Evolutionary conservation across 352 stramenopile genomes (phyloP).

Genomic region (Pythium angustatum): DNA sequence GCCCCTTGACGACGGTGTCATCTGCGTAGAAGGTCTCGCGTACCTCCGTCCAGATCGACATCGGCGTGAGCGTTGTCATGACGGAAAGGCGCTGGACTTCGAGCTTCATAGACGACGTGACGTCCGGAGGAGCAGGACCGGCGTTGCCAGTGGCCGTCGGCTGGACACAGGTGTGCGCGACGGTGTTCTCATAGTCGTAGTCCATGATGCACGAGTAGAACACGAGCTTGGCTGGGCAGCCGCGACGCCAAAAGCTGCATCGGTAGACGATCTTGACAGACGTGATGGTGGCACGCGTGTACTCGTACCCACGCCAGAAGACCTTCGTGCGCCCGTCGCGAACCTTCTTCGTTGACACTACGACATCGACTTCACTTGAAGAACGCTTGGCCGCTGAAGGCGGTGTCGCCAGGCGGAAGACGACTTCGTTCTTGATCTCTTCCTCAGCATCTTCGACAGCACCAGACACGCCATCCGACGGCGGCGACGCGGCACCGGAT

Average conservation of each 20-base stretch:
- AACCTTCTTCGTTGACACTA: background rate
- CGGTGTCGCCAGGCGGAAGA: too few relatives aligned
- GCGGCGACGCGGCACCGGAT: too few relatives aligned
- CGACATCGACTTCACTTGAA: background rate
- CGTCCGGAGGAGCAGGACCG: background rate
- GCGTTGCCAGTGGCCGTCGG: too few relatives aligned
- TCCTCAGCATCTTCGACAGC: too few relatives aligned
- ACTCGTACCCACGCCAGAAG: background rate
- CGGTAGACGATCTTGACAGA: background rate
- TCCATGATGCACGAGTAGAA: background rate
- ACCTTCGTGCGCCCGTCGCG: background rate
- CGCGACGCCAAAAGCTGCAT: background rate
- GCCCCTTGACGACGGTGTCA: background rate
- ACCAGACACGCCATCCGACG: too few relatives aligned
- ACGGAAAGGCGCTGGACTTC: background rate
- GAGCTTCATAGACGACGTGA: background rate
- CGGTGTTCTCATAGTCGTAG: background rate
- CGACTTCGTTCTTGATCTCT: too few relatives aligned
- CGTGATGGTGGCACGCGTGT: background rate
- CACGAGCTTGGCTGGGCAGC: background rate
- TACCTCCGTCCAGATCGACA: background rate
- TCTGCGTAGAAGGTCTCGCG: background rate
- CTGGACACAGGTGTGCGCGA: too few relatives aligned
- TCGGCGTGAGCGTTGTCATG: background rate
- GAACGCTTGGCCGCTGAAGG: too few relatives aligned